A percentile compares a stretch with the other conserved stretches of the same genome.
Evolutionary conservation across 352 stramenopile species (phyloP).

Genomic region (Plasmopara halstedii): DNA sequence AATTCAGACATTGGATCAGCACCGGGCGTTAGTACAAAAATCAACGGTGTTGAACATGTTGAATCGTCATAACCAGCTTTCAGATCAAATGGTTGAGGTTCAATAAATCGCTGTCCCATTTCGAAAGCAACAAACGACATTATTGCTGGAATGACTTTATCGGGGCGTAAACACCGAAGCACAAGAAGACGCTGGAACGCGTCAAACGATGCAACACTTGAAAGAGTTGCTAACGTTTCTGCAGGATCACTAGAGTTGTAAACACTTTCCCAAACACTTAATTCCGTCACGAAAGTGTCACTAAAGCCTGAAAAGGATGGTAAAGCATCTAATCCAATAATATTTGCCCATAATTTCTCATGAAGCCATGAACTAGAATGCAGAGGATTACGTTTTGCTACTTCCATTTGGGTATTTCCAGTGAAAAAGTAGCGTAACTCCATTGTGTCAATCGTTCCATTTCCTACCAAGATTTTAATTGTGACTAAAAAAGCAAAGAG

Average conservation of each 20-base stretch:
- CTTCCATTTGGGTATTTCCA: slow-evolving; percentile 88
- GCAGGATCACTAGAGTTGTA: slow-evolving; percentile 88
- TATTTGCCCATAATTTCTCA: slow-evolving; percentile 88
- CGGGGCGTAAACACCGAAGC: slow-evolving; percentile 86
- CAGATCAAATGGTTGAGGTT: slow-evolving; percentile 91
- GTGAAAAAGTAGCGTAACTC: slow-evolving; percentile 91
- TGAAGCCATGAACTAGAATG: slow-evolving; percentile 61
- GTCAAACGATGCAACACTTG: slow-evolving; percentile 55
- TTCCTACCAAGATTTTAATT: slow-evolving; percentile 88
- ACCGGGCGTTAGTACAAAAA: slow-evolving; percentile 93
- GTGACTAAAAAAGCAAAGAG: slow-evolving; percentile 92
- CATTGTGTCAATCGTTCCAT: slow-evolving; percentile 56
- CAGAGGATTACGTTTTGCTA: slow-evolving; percentile 63
- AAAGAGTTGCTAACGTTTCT: slow-evolving; percentile 43
- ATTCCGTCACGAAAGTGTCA: slow-evolving; percentile 41
- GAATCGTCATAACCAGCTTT: slow-evolving; percentile 90
- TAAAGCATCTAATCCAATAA: slow-evolving; percentile 67
- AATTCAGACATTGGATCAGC: slow-evolving; percentile 93
- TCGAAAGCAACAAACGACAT: slow-evolving; percentile 87
- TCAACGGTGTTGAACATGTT: slow-evolving; percentile 90
- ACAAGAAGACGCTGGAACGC: slow-evolving; percentile 87
- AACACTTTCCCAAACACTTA: slow-evolving; percentile 48
- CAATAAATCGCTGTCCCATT: slow-evolving; percentile 90
- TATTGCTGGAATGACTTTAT: slow-evolving; percentile 89
- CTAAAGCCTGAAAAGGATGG: slow-evolving; percentile 44